These are phyloP conservation scores for Aplosporella prunicola DNA, from an alignment of 2,329 filamentous ascomycete species.

Conservation along the genomic window DNA sequence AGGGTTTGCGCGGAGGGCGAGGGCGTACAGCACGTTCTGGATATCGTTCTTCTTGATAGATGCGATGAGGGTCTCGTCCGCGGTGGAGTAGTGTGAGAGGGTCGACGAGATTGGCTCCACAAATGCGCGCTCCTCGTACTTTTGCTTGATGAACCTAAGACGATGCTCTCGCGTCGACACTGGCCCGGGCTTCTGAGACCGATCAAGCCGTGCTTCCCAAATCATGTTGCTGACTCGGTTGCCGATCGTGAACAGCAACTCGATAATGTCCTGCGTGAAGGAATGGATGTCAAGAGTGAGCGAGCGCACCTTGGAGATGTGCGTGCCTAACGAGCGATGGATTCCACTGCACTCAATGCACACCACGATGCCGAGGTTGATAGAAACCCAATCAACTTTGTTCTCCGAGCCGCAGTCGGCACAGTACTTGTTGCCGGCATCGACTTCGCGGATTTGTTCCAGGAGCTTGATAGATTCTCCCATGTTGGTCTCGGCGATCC, in stretches of 20 bases:
- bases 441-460: slow-evolving; percentile 76
- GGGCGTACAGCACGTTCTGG: slow-evolving; percentile 80
- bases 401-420: slow-evolving; percentile 85
- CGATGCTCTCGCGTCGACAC: slow-evolving; percentile 81
- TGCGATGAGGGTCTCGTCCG: slow-evolving; percentile 82
- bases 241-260: slow-evolving; percentile 80
- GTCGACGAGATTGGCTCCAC: slow-evolving; percentile 70
- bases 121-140: slow-evolving; percentile 79
- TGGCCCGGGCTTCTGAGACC: slow-evolving; percentile 59
- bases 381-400: slow-evolving; percentile 98
- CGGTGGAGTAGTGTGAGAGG: slow-evolving; percentile 63
- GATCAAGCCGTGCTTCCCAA: slow-evolving; percentile 82
- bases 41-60: slow-evolving; percentile 96
- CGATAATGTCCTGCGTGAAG: slow-evolving; percentile 94
- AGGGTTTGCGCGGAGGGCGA: slow-evolving; percentile 77
- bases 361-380: slow-evolving; percentile 90
- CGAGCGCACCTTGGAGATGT: slow-evolving; percentile 95
- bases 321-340: slow-evolving; percentile 88
- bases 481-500: slow-evolving; percentile 62
- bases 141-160: slow-evolving; percentile 87
- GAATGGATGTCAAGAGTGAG: slow-evolving; percentile 91
- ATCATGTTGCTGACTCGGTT: slow-evolving; percentile 95
- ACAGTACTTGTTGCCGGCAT: slow-evolving; percentile 88
- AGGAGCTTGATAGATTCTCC: slow-evolving; percentile 79
- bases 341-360: slow-evolving; percentile 98